phyloP scores from a whole-genome alignment of 2,329 filamentous ascomycete genomes.

The Aspergillus sp. region DNA sequence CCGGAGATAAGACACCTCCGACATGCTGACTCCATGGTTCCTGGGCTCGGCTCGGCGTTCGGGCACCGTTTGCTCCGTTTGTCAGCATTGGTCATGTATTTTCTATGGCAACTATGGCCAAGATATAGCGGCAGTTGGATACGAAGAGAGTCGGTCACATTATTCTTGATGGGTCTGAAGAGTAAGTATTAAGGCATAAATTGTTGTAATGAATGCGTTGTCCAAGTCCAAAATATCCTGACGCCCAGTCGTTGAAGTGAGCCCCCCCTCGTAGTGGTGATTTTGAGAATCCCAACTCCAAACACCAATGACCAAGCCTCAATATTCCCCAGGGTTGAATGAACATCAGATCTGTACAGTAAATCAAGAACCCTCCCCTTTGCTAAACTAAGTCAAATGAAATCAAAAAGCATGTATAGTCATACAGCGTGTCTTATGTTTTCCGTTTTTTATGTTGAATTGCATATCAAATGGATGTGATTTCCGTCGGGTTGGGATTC shows the following conservation, averaged over 20 bases:
- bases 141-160: no score
- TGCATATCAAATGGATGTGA: slow-evolving; percentile 25
- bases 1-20: neutral
- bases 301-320: slow-evolving; percentile 5
- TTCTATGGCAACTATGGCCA: no score
- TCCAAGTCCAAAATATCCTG: neutral
- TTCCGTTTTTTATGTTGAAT: neutral
- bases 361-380: slow-evolving; percentile 1
- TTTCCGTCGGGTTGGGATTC: slow-evolving; percentile 32
- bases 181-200: no score
- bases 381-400: slow-evolving; percentile 8
- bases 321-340: slow-evolving; percentile 6
- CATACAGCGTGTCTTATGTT: slow-evolving; percentile 19
- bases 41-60: neutral
- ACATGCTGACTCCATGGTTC: neutral
- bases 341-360: slow-evolving; percentile 1
- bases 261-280: no score
- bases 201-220: no score
- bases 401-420: slow-evolving; percentile 21
- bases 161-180: no score
- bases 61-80: neutral
- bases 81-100: neutral
- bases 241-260: neutral
- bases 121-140: no score
- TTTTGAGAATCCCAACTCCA: slow-evolving; percentile 8